Base-by-base conservation (phyloP, 2,329 filamentous ascomycete genomes). In the Balansia obtecta region DNA sequence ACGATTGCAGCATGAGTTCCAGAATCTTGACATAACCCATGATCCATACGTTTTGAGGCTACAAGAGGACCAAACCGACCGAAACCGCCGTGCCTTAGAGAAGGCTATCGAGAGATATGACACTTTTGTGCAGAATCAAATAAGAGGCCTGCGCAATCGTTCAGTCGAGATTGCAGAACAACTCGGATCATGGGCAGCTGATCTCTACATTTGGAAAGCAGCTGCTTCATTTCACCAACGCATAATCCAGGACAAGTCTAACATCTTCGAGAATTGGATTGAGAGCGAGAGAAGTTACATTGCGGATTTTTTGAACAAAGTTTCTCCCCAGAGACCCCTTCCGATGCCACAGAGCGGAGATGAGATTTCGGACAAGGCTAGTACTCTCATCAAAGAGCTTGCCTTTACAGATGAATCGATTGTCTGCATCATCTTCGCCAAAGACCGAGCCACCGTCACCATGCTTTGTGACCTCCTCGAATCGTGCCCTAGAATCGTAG, bases 181-280 rank as follows among this genome's bases (percentile, higher is more conserved):
- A 44, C 71, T 89, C 4, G 86, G 86, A 0, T 56, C 70, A 1
- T 90, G 84, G 83, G 83, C 83, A 1, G 75, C 76, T 0, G 82
- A 89, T 46, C 76, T 74, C 46, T 89, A 82, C 59, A 76, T 89
- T 22, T 65, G 65, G 48, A 68, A 68, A 38, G 72, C 74, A 3
- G 66, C 80, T 10, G 63, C 54, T 1, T 57, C 61, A 43, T 65
- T 69, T 48, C 50, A 67, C 2, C 27, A 53, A 48, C 57, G 56
- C 42, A 42, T 60, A 50, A 37, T 40, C 4, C 51, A 55, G 47
- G 56, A 46, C 6, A 40, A 47, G 11, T 49, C 33, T 6, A 54
- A 56, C 11, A 66, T 51, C 52, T 61, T 70, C n/a, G 63, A 70
- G 20, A 62, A 64, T 1, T 75, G 72, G 68, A 65, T 69, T 2